phyloP scores from a whole-genome alignment of 768 basidiomycete species.

The Boletus subcaerulescens region DNA sequence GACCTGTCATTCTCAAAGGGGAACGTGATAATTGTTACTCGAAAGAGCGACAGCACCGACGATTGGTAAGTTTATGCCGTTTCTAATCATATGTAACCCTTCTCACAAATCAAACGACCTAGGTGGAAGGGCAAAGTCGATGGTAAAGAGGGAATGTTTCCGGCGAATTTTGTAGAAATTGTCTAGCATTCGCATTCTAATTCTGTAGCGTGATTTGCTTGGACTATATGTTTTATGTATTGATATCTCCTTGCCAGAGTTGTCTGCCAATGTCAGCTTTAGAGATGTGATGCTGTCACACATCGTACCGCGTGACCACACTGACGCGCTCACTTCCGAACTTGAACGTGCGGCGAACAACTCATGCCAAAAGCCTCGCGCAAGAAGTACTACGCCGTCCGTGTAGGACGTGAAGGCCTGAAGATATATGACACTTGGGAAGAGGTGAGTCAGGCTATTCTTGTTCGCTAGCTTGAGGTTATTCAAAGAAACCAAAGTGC shows the following conservation, averaged over 20 bases:
- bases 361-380: constrained; percentile 30
- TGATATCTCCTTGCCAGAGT: background rate
- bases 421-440: constrained; percentile 59
- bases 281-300: too few species aligned
- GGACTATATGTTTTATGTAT: constrained; percentile 2
- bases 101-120: background rate
- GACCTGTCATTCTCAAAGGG: constrained; percentile 77
- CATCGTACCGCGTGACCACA: too few species aligned
- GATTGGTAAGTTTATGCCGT: constrained; percentile 55
- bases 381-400: constrained; percentile 61
- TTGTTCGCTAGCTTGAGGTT: background rate
- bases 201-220: background rate
- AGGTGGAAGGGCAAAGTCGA: constrained; percentile 80
- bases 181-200: constrained; percentile 23
- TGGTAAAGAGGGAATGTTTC: constrained; percentile 65
- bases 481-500: constrained; percentile 35
- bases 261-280: too few species aligned
- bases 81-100: background rate
- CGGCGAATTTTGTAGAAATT: constrained; percentile 82
- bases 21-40: constrained; percentile 64
- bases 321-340: too few species aligned
- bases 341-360: too few species aligned
- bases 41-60: constrained; percentile 68
- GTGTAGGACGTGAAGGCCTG: constrained; percentile 53
- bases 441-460: constrained; percentile 40